Evolutionary conservation across 352 stramenopile genomes (phyloP), one percentile per base, ranked within the genome.

Genomic region (Pythium scleroteichum): DNA sequence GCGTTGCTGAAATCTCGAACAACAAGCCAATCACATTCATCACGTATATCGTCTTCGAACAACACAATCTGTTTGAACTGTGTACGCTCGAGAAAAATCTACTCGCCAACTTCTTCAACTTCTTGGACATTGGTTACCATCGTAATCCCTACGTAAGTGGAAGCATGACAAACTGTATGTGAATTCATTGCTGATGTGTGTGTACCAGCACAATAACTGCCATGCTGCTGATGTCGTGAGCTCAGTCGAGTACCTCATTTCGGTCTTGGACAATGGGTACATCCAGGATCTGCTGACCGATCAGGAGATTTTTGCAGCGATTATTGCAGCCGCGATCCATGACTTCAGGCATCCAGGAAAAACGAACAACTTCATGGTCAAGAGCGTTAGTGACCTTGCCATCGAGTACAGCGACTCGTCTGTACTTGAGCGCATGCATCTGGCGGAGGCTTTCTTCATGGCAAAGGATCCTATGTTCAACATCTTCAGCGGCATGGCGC

Each of bases 291-390:
- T 90, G 35, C 76, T 94, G 46, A 94, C 82, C 7, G 86, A 85
- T 46, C 82, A 90, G 56, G 84, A 94, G 53, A 82, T 94, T 23
- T 90, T 92, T 53, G 84, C 84, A 1, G 80, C 80, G 19, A 85
- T 93, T 12, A 69, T 96, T 27, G 85, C 83, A 9, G 88, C 87
- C 0, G 86, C 88, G 1, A 87, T 95, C 42, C 88, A 95, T 52
- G 86, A 94, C 35, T 94, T 95, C 53, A 72, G 81, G 0, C 88
- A 96, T 29, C 83, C 85, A 0, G 87, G 84, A 19, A 93, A 92
- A 42, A 92, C 82, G 47, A 94, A 96, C 68, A 91, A 90, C 58
- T 95, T 93, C 27, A 83, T 93, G 69, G 73, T 93, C 57, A 91
- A 92, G 57, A 81, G 73, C 42, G 74, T 69, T 7, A 87, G 77